These are phyloP conservation scores for Fraxinus xanthoxyloides DNA, from an alignment of 305 asterid species.

Conservation along the genomic window DNA sequence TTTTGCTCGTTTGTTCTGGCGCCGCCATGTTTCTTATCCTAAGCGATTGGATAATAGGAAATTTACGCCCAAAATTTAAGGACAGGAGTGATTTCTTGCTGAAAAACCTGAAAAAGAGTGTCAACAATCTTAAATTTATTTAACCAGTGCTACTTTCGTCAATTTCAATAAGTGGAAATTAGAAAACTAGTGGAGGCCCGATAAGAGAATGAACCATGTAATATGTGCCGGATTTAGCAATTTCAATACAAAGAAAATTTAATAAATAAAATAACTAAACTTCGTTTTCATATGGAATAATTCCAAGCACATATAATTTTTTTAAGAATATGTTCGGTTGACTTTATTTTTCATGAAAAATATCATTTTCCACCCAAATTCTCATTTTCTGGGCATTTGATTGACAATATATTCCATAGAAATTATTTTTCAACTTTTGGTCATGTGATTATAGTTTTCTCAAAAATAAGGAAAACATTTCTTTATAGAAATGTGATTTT, in stretches of 20 bases:
- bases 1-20: neutral
- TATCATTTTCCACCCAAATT: too few species aligned
- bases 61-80: neutral
- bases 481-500: too few species aligned
- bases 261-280: neutral
- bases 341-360: too few species aligned
- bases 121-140: neutral
- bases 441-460: neutral
- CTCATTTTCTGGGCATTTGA: neutral
- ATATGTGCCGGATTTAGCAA: neutral
- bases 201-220: neutral
- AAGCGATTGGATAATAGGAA: neutral
- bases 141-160: neutral
- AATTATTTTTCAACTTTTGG: too few species aligned
- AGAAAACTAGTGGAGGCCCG: neutral
- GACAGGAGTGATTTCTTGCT: neutral
- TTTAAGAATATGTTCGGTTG: neutral
- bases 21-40: neutral
- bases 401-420: neutral
- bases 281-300: neutral
- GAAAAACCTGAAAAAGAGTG: neutral
- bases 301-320: neutral
- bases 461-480: too few species aligned
- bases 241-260: neutral
- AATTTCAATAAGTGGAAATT: neutral